Evolutionary conservation across 2,329 filamentous ascomycete species (phyloP).

Genomic region (Nannizziopsis barbatae): DNA sequence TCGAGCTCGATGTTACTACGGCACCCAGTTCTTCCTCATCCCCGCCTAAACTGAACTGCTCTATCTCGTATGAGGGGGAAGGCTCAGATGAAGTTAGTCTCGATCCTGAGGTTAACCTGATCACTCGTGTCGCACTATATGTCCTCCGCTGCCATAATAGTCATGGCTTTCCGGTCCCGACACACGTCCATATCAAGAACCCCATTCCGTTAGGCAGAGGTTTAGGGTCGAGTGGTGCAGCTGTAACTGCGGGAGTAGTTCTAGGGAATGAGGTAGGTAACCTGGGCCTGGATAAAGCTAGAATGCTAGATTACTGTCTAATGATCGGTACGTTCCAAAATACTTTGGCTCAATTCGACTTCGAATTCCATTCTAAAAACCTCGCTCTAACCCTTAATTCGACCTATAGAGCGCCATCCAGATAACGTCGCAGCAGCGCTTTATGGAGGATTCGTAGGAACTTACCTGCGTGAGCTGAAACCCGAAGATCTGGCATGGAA

Average conservation of each 20-base stretch:
- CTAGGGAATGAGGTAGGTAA: slow-evolving; percentile 80
- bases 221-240: slow-evolving; percentile 87
- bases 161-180: slow-evolving; percentile 70
- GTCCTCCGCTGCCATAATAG: slow-evolving; percentile 86
- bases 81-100: slow-evolving; percentile 64
- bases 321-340: slow-evolving; percentile 62
- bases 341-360: neutral
- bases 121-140: slow-evolving; percentile 88
- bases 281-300: slow-evolving; percentile 62
- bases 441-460: slow-evolving; percentile 93
- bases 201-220: slow-evolving; percentile 87
- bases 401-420: slow-evolving; percentile 57
- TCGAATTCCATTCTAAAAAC: neutral
- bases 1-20: slow-evolving; percentile 76
- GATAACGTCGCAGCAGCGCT: slow-evolving; percentile 92
- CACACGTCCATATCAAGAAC: slow-evolving; percentile 89
- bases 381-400: slow-evolving; percentile 12
- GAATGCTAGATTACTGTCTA: slow-evolving; percentile 87
- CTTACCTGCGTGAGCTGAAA: slow-evolving; percentile 84
- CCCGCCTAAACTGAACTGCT: slow-evolving; percentile 64
- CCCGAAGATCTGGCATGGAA: slow-evolving; percentile 80
- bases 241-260: slow-evolving; percentile 89
- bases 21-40: slow-evolving; percentile 41
- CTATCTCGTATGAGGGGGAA: slow-evolving; percentile 78
- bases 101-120: slow-evolving; percentile 75